phyloP scores from a whole-genome alignment of 2,329 filamentous ascomycete species.

The Coniella lustricola region DNA sequence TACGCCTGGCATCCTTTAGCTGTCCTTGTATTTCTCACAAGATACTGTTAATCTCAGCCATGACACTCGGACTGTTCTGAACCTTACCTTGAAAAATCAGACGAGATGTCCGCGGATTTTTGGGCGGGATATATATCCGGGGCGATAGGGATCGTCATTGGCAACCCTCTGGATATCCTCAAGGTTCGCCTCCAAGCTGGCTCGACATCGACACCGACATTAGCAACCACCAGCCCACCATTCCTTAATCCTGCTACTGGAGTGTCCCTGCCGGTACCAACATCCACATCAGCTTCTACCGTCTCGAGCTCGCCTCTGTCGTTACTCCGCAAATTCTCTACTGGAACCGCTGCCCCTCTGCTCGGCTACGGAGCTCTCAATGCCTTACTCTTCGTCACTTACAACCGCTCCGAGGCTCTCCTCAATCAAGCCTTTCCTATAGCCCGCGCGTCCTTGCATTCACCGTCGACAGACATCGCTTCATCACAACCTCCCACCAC shows the following conservation, averaged over 20 bases:
- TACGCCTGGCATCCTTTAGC: background rate
- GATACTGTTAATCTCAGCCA: background rate
- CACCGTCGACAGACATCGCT: conserved; percentile 18
- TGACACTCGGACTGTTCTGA: background rate
- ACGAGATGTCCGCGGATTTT: conserved; percentile 75
- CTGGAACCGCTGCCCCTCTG: conserved; percentile 76
- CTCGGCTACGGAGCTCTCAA: conserved; percentile 88
- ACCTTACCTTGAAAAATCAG: background rate
- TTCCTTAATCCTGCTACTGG: too few relatives aligned
- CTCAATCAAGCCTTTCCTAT: conserved; percentile 38
- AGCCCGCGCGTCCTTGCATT: conserved; percentile 10
- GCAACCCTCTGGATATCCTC: conserved; percentile 66
- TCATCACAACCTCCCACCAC: conserved; percentile 21
- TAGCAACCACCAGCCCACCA: conserved; percentile 9
- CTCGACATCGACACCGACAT: conserved; percentile 17
- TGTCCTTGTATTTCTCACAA: background rate
- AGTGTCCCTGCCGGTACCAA: conserved; percentile 2
- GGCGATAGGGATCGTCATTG: conserved; percentile 76
- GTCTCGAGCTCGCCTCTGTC: conserved; percentile 22
- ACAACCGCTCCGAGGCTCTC: conserved; percentile 71
- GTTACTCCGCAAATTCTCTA: conserved; percentile 28
- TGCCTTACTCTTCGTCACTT: conserved; percentile 80
- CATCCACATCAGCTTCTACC: conserved; percentile 5
- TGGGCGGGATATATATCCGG: conserved; percentile 90
- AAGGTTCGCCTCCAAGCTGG: conserved; percentile 75